These are phyloP conservation scores for Triticum timopheevii DNA, from an alignment of 176 grass and related monocot genomes.

Conservation along the genomic window DNA sequence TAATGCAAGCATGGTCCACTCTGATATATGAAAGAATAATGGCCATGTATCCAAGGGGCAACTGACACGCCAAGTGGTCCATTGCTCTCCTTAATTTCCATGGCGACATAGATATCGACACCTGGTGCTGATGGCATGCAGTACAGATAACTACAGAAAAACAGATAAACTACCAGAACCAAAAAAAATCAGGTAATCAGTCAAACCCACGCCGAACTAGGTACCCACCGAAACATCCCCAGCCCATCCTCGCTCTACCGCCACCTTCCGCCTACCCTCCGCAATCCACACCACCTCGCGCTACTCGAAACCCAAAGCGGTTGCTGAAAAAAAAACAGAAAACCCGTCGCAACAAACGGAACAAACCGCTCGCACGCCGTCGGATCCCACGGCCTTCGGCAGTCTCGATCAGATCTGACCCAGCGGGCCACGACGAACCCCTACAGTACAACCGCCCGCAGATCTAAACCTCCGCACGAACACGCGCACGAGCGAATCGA, in stretches of 20 bases:
- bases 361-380: background rate
- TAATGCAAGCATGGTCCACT: background rate
- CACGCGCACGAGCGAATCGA: background rate
- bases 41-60: background rate
- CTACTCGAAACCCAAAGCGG: background rate
- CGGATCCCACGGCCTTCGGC: background rate
- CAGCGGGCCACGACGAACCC: background rate
- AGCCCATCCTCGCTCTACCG: background rate
- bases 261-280: background rate
- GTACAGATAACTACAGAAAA: background rate
- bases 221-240: background rate
- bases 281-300: background rate
- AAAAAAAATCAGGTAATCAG: background rate
- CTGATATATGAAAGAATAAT: background rate
- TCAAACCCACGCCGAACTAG: background rate
- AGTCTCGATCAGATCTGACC: conserved; percentile 2
- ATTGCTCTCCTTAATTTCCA: background rate
- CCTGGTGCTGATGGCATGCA: background rate
- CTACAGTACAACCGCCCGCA: background rate
- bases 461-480: conserved; percentile 16
- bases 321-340: background rate
- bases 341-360: background rate
- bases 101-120: background rate
- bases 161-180: background rate
- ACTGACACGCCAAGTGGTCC: background rate